Base-by-base conservation (phyloP, 768 basidiomycete genomes). In the Hirschioporus abietinus region DNA sequence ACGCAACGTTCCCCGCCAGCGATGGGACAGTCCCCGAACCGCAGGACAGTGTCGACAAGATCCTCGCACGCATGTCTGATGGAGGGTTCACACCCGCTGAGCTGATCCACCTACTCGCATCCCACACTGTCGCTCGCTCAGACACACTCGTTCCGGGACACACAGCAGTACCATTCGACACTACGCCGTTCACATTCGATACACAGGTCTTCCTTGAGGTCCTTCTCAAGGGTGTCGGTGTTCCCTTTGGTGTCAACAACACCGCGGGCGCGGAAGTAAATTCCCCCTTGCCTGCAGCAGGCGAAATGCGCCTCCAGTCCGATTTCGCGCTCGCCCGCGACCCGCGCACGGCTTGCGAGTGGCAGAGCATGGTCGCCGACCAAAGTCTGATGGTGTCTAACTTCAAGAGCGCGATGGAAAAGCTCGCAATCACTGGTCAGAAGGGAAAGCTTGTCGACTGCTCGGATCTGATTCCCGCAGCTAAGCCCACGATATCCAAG, bases 221-320 rank as follows among this genome's bases (percentile, higher is more conserved):
- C 35, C 66, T 71, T 60, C 69, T 74, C 24, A 66, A 67, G 26
- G 72, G 73, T 18, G 57, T 36, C 35, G 66, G 66, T 23, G 73
- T 72, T 66, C 68, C 70, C 63, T 74, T 73, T 18, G 74, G 74
- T 27, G 73, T 73, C 23, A 78, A 78, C 70, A 69, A 73, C 27
- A 60, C 63, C 34, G 1, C 20, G 42, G 42, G 42, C 42, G 81
- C 80, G 58, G 80, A 83, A 67, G 78, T 78, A 3, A 58, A 75
- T 64, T 79, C 80, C 1, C 76, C 80, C n/a, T 71, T 83, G 35
- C 69, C 68, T 15, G 35, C 62, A 18, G 63, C 63, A 9, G 81
- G 82, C 42, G 80, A 79, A 68, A 72, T 84, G 26, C 80, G 82
- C 35, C 72, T 84, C 42, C 78, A 80, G 68, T 83, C 82, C 58